phyloP scores from a whole-genome alignment of 192 early-diverging fungal genomes.

The Dissophora globulifera region DNA sequence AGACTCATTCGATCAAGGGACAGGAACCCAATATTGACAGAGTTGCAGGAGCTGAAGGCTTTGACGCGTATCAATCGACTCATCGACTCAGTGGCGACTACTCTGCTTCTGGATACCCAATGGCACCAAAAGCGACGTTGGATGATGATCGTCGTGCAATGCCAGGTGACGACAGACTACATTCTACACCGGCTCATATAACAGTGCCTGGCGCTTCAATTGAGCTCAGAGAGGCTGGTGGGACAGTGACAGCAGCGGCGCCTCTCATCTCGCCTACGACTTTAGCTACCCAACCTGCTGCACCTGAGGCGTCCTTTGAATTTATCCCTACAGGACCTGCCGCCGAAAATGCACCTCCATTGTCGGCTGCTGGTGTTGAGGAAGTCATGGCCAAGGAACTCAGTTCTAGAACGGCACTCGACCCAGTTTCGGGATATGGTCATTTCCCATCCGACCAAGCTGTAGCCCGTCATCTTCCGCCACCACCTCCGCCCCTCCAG shows the following conservation, averaged over 20 bases:
- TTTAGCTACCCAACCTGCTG: not conserved
- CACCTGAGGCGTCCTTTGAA: not conserved
- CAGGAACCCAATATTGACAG: constrained; percentile 15
- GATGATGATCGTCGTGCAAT: not conserved
- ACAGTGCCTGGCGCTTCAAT: not conserved
- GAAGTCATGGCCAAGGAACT: not conserved
- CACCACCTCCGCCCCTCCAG: constrained; percentile 17
- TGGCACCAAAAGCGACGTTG: not conserved
- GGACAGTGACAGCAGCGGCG: no score
- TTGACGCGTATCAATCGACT: constrained; percentile 11
- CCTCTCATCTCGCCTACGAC: no score
- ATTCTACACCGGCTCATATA: not conserved
- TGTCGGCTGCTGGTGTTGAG: not conserved
- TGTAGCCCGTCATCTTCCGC: constrained; percentile 11
- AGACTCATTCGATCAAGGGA: constrained; percentile 19
- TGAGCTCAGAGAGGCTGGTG: no score
- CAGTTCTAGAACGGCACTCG: not conserved
- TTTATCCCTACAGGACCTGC: not conserved
- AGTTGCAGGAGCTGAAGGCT: not conserved
- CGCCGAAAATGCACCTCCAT: not conserved
- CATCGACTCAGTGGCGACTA: constrained; percentile 15
- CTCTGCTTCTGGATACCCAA: not conserved
- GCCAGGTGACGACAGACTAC: not conserved
- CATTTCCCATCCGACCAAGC: not conserved
- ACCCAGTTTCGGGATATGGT: not conserved